phyloP scores from a whole-genome alignment of 768 basidiomycete genomes.

The Leccinum barrowsii region DNA sequence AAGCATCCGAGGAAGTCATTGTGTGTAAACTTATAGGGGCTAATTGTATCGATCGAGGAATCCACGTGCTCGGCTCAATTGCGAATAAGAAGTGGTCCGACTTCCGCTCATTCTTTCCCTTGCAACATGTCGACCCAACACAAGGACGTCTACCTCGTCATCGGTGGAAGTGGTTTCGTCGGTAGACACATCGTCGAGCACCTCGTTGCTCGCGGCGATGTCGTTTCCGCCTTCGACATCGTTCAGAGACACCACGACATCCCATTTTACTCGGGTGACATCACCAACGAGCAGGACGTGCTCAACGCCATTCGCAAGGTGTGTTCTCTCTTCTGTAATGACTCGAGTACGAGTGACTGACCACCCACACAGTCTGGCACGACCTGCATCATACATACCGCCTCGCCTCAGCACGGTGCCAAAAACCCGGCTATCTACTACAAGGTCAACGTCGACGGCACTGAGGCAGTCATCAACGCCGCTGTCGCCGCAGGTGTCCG shows the following conservation, averaged over 20 bases:
- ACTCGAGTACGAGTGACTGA: not conserved
- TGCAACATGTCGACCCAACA: conserved; percentile 18
- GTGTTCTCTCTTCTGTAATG: conserved; percentile 15
- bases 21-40: not conserved
- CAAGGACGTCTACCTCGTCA: conserved; percentile 80
- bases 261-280: conserved; percentile 86
- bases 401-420: conserved; percentile 72
- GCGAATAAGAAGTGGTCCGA: conserved; percentile 10
- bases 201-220: conserved; percentile 72
- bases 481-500: conserved; percentile 67
- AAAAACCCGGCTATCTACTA: conserved; percentile 72
- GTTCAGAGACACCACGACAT: conserved; percentile 88
- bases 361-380: conserved; percentile 56
- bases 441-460: conserved; percentile 94
- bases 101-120: not conserved
- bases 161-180: conserved; percentile 92
- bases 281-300: conserved; percentile 73
- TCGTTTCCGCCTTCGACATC: conserved; percentile 86
- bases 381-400: conserved; percentile 94
- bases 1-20: no score
- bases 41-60: not conserved
- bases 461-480: conserved; percentile 78
- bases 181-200: conserved; percentile 89
- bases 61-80: conserved; percentile 8
- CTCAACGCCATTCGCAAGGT: conserved; percentile 73